Percentiles rank a stretch among this genome's conserved stretches.
phyloP scores from a whole-genome alignment of 2,329 filamentous ascomycete genomes.

The Neurospora sp. region DNA sequence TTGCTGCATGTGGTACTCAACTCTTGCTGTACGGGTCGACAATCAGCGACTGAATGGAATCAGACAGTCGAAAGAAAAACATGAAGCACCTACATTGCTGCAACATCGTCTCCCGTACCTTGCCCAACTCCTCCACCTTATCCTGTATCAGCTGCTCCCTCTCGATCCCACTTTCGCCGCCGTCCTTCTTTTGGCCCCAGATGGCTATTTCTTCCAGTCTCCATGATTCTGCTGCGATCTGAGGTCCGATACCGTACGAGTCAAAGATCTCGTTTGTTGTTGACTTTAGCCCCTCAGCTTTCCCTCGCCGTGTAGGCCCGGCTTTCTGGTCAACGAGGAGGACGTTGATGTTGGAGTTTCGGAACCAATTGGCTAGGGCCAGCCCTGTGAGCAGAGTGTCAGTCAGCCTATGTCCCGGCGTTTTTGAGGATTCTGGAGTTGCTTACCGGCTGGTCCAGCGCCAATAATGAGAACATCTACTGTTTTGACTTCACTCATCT shows the following conservation, averaged over 20 bases:
- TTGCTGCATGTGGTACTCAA: constrained; percentile 10
- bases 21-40: constrained; percentile 1
- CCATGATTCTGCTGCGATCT: constrained; percentile 9
- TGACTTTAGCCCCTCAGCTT: constrained; percentile 12
- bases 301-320: constrained; percentile 5
- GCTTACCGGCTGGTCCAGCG: constrained; percentile 10
- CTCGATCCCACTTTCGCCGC: constrained; percentile 6
- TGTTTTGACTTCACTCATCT: background rate
- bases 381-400: background rate
- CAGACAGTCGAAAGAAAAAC: no score
- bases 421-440: background rate
- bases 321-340: constrained; percentile 9
- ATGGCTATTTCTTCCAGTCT: constrained; percentile 11
- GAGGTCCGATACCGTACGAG: constrained; percentile 7
- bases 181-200: constrained; percentile 5
- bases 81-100: constrained; percentile 6
- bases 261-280: constrained; percentile 11
- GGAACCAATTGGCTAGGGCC: constrained; percentile 10
- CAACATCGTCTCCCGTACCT: constrained; percentile 6
- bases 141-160: constrained; percentile 9
- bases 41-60: no score
- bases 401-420: background rate
- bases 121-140: constrained; percentile 7
- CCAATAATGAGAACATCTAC: constrained; percentile 11
- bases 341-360: constrained; percentile 6